Evolutionary conservation across 1,284 basidiomycete genomes (phyloP), one percentile per base, ranked within the genome.

Genomic region (Thelephora terrestris): DNA sequence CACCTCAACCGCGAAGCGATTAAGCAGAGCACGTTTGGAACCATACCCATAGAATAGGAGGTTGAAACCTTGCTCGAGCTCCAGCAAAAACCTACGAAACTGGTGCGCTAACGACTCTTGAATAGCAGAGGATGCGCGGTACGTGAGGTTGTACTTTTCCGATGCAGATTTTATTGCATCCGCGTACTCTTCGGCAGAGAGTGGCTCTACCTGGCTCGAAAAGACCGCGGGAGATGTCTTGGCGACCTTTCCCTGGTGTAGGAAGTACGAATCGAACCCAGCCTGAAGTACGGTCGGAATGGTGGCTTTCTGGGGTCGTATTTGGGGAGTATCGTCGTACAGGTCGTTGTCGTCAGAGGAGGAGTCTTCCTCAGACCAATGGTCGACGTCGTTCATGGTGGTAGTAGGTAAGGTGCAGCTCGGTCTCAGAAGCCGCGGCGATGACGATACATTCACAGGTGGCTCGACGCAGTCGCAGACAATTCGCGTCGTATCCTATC

Each of bases 41-140:
- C 93, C 93, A 57, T 81, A 79, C 0, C 93, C 93, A 57, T 91
- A 90, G 60, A 90, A 81, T 9, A 93, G 63, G 47, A 96, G 66
- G 61, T 89, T 91, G 71, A 92, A 95, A 1, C 88, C 91, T 58
- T 83, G 75, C 1, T 74, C 67, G 20, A 96, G 73, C 62, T 95
- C 89, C 49, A 71, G 68, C 27, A 75, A 64, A 65, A 84, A 88
- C 45, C 81, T 76, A 17, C 71, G 67, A 58, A 84, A 86, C n/a
- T 35, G 69, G 55, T 43, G 49, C 44, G n/a, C 54, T 58, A 34
- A 70, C 48, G 50, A 62, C 46, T 47, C 53, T 29, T 43, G 61
- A 57, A 64, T 64, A 47, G 55, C 38, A 50, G 57, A 38, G 55
- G 48, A 62, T 55, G 59, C 53, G 60, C 57, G 20, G 66, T 60